Evolutionary conservation across 345 rosid genomes (phyloP), one percentile per base, ranked within the genome.

Genomic region (Ricinus communis): DNA sequence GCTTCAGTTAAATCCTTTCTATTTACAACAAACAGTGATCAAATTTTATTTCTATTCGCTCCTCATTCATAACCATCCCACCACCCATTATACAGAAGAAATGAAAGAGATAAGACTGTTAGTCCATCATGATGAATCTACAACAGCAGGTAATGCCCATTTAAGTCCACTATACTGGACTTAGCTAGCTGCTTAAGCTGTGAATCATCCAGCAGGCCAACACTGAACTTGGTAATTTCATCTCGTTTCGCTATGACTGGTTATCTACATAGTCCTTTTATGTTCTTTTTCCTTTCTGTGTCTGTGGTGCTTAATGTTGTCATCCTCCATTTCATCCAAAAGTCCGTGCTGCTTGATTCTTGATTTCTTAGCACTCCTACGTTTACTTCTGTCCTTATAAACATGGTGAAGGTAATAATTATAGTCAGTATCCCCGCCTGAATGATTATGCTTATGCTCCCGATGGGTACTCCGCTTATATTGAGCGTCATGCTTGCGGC

Each of bases 381-480:
- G 86, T 80, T 85, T 85, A 53, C 16, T 63, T 53, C 33, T 68
- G 28, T 68, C 77, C 77, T 77, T 73, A 12, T 64, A 53, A 5
- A 77, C 81, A 77, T 71, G 80, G 68, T 77, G 76, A 36, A 77
- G 76, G 45, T 77, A 53, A 51, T 67, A 46, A 38, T 58, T 43
- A 52, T 71, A 71, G 16, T 71, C 76, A 52, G 59, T 9, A 60
- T 71, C 80, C 63, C 68, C 69, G 45, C 74, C 86, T 31, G 76
- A 74, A 70, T 83, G 83, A 19, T 70, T 70, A 78, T 83, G 84
- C 75, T 80, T 72, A 60, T 77, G 87, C 50, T 73, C 82, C 33
- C 59, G 69, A 63, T 78, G 84, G 65, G 53, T 68, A 50, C 71
- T 76, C 69, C 71, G 68, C 52, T 76, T 80, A 75, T 80, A 73